Evolutionary conservation across 2,329 filamentous ascomycete genomes (phyloP).

Genomic region (Penicillium hordei): DNA sequence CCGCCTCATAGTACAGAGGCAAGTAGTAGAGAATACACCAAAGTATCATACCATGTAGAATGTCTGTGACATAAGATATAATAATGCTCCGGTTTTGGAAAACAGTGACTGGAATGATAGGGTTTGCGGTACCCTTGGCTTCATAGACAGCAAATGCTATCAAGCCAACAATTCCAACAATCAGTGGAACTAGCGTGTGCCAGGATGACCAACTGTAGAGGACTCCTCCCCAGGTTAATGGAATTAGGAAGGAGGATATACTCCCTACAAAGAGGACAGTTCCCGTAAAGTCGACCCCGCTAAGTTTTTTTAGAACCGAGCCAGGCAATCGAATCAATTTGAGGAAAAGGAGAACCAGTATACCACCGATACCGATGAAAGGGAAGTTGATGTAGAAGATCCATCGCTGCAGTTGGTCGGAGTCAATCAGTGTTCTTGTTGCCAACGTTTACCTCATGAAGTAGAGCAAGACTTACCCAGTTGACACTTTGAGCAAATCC

Average conservation of each 20-base stretch:
- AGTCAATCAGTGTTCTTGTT: too few species aligned
- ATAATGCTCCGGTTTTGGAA: constrained; percentile 45
- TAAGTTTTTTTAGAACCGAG: not conserved
- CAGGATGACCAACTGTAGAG: constrained; percentile 25
- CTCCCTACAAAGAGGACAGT: constrained; percentile 22
- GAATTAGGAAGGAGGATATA: constrained; percentile 23
- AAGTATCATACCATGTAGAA: constrained; percentile 40
- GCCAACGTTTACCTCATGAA: too few species aligned
- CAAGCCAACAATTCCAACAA: constrained; percentile 8
- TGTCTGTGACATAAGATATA: constrained; percentile 35
- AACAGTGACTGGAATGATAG: constrained; percentile 43
- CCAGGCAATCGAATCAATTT: not conserved
- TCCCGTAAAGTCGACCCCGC: constrained; percentile 2
- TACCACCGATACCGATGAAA: constrained; percentile 22
- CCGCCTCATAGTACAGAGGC: constrained; percentile 44
- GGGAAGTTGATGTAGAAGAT: constrained; percentile 35
- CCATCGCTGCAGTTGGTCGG: constrained; percentile 18
- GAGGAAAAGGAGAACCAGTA: constrained; percentile 24
- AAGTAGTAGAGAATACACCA: constrained; percentile 57
- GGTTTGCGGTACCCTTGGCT: not conserved
- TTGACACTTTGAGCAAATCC: constrained; percentile 21
- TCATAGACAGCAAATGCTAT: constrained; percentile 20
- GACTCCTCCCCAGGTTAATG: constrained; percentile 26
- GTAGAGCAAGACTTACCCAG: constrained; percentile 13
- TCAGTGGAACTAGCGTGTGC: constrained; percentile 21